A percentile compares a stretch with the other conserved stretches of the same genome.
Evolutionary conservation across 1,284 basidiomycete species (phyloP).

Genomic region (Cerioporus squamosus): DNA sequence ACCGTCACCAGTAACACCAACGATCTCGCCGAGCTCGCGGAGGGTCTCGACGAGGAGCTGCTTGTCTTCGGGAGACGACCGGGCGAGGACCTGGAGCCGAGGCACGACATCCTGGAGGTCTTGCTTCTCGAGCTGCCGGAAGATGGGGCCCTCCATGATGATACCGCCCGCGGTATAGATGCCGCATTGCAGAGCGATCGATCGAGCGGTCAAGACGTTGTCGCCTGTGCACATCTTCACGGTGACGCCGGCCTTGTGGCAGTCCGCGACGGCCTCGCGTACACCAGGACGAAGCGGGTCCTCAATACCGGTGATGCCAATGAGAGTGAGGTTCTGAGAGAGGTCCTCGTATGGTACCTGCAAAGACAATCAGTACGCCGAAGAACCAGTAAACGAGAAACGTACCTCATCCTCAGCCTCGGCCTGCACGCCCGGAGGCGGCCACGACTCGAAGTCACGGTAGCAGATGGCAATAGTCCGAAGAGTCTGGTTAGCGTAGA

Average conservation of each 20-base stretch:
- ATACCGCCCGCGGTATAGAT: slow-evolving; percentile 92
- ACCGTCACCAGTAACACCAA: slow-evolving; percentile 97
- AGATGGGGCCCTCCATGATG: slow-evolving; percentile 94
- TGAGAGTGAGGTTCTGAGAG: slow-evolving; percentile 78
- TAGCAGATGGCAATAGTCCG: slow-evolving; percentile 95
- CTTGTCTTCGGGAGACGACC: slow-evolving; percentile 99
- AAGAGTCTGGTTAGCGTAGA: slow-evolving; percentile 95
- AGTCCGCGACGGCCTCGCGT: slow-evolving; percentile 84
- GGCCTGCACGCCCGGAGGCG: slow-evolving; percentile 57
- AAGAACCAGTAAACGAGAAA: neutral
- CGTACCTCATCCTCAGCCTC: slow-evolving; percentile 60
- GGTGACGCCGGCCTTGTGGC: slow-evolving; percentile 88
- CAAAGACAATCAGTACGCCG: neutral
- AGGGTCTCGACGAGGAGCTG: slow-evolving; percentile 90
- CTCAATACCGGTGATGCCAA: slow-evolving; percentile 93
- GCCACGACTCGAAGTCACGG: slow-evolving; percentile 88
- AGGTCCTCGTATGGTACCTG: slow-evolving; percentile 76
- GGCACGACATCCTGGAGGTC: slow-evolving; percentile 71
- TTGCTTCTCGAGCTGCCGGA: slow-evolving; percentile 58
- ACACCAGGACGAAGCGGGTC: slow-evolving; percentile 95
- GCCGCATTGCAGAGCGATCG: slow-evolving; percentile 94
- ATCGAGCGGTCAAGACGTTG: slow-evolving; percentile 92
- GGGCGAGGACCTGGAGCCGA: slow-evolving; percentile 81
- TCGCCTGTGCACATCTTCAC: slow-evolving; percentile 99
- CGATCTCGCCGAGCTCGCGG: slow-evolving; percentile 88